A percentile compares a stretch with the other conserved stretches of the same genome.
Conservation (phyloP, 2,329 filamentous ascomycete species). For the Fusarium buharicum region DNA sequence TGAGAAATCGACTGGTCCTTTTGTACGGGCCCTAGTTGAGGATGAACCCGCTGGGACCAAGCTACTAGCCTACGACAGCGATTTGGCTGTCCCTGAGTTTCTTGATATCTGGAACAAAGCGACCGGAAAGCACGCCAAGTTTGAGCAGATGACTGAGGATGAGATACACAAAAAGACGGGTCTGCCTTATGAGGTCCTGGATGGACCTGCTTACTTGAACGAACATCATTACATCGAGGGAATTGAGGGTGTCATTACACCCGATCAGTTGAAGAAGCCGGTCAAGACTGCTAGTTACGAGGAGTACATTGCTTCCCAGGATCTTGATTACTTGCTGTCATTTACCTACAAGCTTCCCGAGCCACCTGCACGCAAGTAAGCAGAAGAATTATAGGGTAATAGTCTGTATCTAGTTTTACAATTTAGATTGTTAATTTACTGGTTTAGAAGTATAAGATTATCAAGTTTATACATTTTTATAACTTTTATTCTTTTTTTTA, state of each 20-base stretch:
- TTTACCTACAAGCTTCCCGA: conserved; percentile 3
- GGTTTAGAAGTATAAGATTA: too few species aligned
- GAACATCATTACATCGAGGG: conserved; percentile 57
- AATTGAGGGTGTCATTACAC: conserved; percentile 51
- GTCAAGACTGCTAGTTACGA: conserved; percentile 46
- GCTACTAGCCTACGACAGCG: conserved; percentile 58
- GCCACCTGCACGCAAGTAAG: background rate
- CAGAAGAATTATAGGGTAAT: too few species aligned
- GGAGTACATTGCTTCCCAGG: conserved; percentile 45
- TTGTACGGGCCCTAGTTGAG: conserved; percentile 57
- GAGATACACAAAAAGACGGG: conserved; percentile 50
- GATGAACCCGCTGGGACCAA: conserved; percentile 53
- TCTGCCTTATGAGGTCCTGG: conserved; percentile 52
- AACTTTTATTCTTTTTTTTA: too few species aligned
- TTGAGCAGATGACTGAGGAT: conserved; percentile 46
- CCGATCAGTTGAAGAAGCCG: conserved; percentile 52
- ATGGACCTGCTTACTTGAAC: conserved; percentile 48
- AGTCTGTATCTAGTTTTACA: background rate
- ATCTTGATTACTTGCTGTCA: conserved; percentile 15
- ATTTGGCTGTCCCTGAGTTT: conserved; percentile 49
- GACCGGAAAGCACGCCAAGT: conserved; percentile 51
- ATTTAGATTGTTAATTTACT: too few species aligned
- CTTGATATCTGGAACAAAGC: conserved; percentile 50
- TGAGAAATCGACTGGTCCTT: conserved; percentile 53
- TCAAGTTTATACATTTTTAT: too few species aligned